Conservation (phyloP, 805 yeast genomes). For the Hanseniaspora taiwanica region DNA sequence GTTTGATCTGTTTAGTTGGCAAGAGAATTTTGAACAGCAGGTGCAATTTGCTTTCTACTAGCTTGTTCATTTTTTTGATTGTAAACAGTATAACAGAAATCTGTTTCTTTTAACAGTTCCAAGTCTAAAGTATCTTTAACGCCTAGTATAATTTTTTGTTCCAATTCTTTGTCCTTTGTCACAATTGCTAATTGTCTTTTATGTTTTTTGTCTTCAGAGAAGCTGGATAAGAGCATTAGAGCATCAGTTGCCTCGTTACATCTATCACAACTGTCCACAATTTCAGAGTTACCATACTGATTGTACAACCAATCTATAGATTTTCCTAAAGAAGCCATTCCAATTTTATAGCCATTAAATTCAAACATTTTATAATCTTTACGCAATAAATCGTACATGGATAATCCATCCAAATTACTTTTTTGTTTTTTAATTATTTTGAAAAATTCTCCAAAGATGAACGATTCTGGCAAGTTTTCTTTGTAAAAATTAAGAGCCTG, state of each 20-base stretch:
- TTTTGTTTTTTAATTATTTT: slow-evolving; percentile 35
- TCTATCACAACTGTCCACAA: slow-evolving; percentile 14
- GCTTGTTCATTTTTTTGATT: slow-evolving; percentile 46
- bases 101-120: slow-evolving; percentile 7
- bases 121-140: slow-evolving; percentile 10
- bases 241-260: slow-evolving; percentile 25
- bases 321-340: slow-evolving; percentile 66
- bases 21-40: slow-evolving; percentile 26
- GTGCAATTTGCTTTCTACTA: slow-evolving; percentile 82
- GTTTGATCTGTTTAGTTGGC: neutral
- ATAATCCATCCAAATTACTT: slow-evolving; percentile 47
- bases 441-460: slow-evolving; percentile 18
- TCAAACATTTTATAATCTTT: slow-evolving; percentile 77
- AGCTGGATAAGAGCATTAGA: slow-evolving; percentile 37
- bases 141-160: neutral
- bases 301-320: slow-evolving; percentile 40
- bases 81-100: slow-evolving; percentile 12
- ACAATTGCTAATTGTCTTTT: slow-evolving; percentile 32
- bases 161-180: slow-evolving; percentile 9
- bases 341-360: slow-evolving; percentile 32
- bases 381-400: slow-evolving; percentile 46
- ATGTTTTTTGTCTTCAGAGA: slow-evolving; percentile 19
- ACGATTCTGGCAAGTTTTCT: slow-evolving; percentile 7
- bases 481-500: slow-evolving; percentile 30
- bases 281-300: slow-evolving; percentile 14